Percentiles rank a stretch among this genome's conserved stretches.
Conservation (phyloP, 495 filamentous ascomycete genomes). For the Massariosphaeria phaeospora region DNA sequence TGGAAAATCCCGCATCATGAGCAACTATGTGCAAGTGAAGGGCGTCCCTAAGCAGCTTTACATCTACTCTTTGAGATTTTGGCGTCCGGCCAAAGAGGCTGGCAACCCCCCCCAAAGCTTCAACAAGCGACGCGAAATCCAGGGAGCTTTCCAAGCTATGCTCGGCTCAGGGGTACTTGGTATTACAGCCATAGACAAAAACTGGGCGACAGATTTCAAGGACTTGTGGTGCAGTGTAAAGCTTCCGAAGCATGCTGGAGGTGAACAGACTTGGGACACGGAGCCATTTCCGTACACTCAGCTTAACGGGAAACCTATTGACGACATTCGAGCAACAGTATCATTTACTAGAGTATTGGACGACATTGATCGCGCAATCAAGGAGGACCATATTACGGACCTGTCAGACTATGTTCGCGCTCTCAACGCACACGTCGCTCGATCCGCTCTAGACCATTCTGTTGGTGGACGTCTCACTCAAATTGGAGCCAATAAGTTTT, state of each 20-base stretch:
- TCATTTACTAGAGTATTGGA: neutral
- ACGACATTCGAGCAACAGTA: neutral
- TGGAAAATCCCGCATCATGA: neutral
- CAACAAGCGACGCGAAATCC: neutral
- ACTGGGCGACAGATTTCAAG: neutral
- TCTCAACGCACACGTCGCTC: constrained; percentile 1
- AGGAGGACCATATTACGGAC: neutral
- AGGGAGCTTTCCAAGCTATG: neutral
- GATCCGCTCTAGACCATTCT: neutral
- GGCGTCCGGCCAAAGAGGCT: too few relatives aligned
- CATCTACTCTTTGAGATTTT: neutral
- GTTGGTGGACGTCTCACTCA: neutral
- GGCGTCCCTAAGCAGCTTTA: neutral
- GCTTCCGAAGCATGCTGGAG: neutral
- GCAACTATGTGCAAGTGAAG: constrained; percentile 1
- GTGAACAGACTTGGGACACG: neutral
- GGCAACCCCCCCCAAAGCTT: neutral
- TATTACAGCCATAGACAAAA: neutral
- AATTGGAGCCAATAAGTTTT: constrained; percentile 11
- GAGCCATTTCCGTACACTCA: neutral
- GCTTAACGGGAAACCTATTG: neutral
- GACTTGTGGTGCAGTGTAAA: neutral
- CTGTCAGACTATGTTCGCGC: neutral
- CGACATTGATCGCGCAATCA: neutral
- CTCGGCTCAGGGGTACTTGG: neutral